Evolutionary conservation across 495 filamentous ascomycete species (phyloP).

Genomic region (Penicillium ucsense): DNA sequence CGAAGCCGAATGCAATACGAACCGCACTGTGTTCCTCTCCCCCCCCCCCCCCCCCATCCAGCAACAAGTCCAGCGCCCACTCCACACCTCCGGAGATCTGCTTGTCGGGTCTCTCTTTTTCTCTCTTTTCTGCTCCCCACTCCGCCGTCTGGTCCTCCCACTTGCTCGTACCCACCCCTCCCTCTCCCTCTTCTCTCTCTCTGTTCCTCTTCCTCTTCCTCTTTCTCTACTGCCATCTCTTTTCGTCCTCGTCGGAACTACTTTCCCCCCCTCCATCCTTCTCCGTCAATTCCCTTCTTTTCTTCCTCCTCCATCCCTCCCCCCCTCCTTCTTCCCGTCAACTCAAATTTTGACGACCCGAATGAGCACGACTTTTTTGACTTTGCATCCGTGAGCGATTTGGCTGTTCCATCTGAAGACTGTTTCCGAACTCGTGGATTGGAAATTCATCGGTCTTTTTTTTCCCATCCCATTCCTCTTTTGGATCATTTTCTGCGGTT

Average conservation of each 20-base stretch:
- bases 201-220: conserved; percentile 7
- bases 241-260: not conserved
- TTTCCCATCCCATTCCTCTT: too few species aligned
- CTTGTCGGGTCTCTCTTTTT: too few species aligned
- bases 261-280: not conserved
- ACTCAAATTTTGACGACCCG: conserved; percentile 7
- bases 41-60: too few species aligned
- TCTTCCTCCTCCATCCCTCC: not conserved
- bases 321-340: conserved; percentile 1
- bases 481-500: too few species aligned
- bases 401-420: conserved; percentile 5
- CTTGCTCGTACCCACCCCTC: not conserved
- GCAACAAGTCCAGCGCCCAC: too few species aligned
- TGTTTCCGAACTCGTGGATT: conserved; percentile 3
- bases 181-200: not conserved
- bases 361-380: conserved; percentile 6
- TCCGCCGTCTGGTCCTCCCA: not conserved
- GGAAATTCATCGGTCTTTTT: too few species aligned
- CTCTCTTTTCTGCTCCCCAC: too few species aligned
- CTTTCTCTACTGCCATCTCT: conserved; percentile 2
- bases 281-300: not conserved
- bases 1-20: too few species aligned
- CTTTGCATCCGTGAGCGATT: conserved; percentile 20
- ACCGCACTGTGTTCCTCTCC: too few species aligned
- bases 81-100: too few species aligned